Base-by-base conservation (phyloP, 305 asterid species). In the Rubia balearica region DNA sequence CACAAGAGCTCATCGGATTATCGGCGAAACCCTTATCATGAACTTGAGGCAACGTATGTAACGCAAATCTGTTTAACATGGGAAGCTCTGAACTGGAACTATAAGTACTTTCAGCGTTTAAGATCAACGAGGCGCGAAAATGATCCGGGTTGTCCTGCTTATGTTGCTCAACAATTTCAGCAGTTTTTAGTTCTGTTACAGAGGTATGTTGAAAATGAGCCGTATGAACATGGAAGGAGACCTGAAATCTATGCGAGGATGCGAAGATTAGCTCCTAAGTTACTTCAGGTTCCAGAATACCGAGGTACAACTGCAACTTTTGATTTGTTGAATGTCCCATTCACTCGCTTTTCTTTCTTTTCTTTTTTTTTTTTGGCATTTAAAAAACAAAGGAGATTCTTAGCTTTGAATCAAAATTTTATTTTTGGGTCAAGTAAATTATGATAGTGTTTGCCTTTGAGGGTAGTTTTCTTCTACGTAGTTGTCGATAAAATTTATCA, bases 31-130 rank as follows among this genome's bases (percentile, higher is more conserved):
- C 94, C 97, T 0, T 89, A 90, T 69, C 91, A 84, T 3, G 96
- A 89, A 56, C 78, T 93, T 33, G 98, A 93, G 72, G 83, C 83
- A 9, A 93, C 98, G 11, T 93, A 93, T 61, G 96, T 93, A 4
- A 96, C 97, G 43, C 97, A 90, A 67, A 88, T 93, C 40, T 90
- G 97, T 71, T 72, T 86, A 64, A 88, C 98, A 40, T 93, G 97
- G 98, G 98, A 93, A 82, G 97, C 96, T 57, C 80, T 93, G 33
- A 89, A 84, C 77, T 93, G 97, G 97, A 93, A 90, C 55, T 90
- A 87, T 76, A 90, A 85, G 71, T 86, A 89, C 74, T 90, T 93
- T 65, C 91, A 84, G 70, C 82, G 89, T 5, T 79, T 90, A 7
- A 81, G 88, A 70, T 87, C 89, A 3, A 83, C 95, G 5, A 83